These are phyloP conservation scores for Chaetomiaceae sp. DNA, from an alignment of 2,329 filamentous ascomycete species.

Conservation along the genomic window DNA sequence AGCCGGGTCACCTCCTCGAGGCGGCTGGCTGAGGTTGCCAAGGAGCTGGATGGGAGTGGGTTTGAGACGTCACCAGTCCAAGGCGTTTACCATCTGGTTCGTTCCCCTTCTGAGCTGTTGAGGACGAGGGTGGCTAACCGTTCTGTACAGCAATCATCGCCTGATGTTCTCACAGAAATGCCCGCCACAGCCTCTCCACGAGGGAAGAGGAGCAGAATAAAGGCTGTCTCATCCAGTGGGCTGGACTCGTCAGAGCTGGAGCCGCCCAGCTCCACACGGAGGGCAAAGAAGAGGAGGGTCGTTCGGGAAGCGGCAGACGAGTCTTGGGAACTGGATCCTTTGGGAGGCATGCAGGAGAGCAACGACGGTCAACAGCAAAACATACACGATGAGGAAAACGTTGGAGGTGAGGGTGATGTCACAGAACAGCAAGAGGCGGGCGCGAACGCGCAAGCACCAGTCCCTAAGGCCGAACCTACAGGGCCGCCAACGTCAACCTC, in stretches of 20 bases:
- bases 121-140: no score
- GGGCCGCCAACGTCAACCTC: background rate
- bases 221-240: background rate
- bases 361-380: background rate
- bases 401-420: background rate
- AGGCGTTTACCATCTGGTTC: constrained; percentile 1
- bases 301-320: constrained; percentile 10
- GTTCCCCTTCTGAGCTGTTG: background rate
- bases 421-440: background rate
- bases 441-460: background rate
- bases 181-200: constrained; percentile 28
- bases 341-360: background rate
- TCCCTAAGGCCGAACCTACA: background rate
- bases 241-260: background rate
- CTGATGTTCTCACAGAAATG: constrained; percentile 18
- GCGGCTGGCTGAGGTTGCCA: background rate
- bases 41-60: background rate
- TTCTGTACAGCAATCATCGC: no score
- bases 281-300: constrained; percentile 13
- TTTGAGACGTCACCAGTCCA: background rate
- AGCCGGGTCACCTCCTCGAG: constrained; percentile 28
- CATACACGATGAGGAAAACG: background rate
- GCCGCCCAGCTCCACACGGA: constrained; percentile 8
- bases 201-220: constrained; percentile 11
- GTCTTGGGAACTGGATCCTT: background rate